Percentiles rank a stretch among this genome's conserved stretches.
These are phyloP conservation scores for Trapa incisa DNA, from an alignment of 345 rosid genomes.

Conservation along the genomic window DNA sequence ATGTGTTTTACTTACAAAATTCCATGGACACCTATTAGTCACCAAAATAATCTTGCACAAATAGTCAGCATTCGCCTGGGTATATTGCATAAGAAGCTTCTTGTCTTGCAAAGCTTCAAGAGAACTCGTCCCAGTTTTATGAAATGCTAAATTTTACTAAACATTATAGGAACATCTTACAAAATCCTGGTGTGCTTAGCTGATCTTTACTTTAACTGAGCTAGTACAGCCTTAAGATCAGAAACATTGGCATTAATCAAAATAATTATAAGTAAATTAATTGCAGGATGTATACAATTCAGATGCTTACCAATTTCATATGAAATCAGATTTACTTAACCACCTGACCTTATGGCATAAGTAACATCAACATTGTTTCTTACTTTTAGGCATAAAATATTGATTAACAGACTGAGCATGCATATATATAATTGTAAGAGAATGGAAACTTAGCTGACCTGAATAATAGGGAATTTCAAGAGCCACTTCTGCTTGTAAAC, in stretches of 20 bases:
- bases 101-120: background rate
- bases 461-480: constrained; percentile 78
- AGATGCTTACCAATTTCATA: too few species aligned
- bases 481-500: constrained; percentile 55
- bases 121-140: background rate
- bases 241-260: background rate
- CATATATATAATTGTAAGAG: background rate
- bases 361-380: too few species aligned
- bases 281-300: background rate
- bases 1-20: background rate
- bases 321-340: too few species aligned
- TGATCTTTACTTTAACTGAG: background rate
- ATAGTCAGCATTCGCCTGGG: background rate
- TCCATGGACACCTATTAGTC: background rate
- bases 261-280: background rate
- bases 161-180: background rate
- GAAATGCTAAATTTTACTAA: background rate
- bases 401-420: background rate
- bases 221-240: background rate
- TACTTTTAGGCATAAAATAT: background rate
- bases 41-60: background rate
- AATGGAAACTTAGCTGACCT: constrained; percentile 27
- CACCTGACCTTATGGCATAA: too few species aligned
- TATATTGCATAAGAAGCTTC: background rate
- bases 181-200: background rate